These are phyloP conservation scores for Apiosordaria backusii DNA, from an alignment of 495 filamentous ascomycete species.

Conservation along the genomic window DNA sequence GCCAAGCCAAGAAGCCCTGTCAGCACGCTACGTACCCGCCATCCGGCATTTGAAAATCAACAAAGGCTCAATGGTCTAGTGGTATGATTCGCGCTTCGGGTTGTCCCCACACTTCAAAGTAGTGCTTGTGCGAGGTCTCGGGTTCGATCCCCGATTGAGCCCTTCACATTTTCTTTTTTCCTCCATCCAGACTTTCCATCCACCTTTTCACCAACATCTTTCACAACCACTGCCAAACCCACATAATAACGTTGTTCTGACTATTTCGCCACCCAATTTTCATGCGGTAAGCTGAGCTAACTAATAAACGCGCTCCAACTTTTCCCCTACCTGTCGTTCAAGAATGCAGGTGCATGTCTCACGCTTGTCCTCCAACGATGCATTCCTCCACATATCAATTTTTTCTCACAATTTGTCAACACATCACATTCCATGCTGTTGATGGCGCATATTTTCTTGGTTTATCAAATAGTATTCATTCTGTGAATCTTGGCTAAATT, in stretches of 20 bases:
- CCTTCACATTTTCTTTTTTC: conserved; percentile 8
- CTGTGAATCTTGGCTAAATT: not conserved
- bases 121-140: conserved; percentile 21
- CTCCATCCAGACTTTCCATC: not conserved
- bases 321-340: no score
- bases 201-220: not conserved
- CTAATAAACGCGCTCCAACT: no score
- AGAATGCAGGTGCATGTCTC: no score
- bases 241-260: no score
- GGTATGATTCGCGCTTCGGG: conserved; percentile 26
- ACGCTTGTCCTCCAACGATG: no score
- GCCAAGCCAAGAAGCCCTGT: not conserved
- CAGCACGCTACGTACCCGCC: not conserved
- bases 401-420: no score
- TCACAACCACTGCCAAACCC: no score
- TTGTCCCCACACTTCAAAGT: conserved; percentile 2
- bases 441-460: not conserved
- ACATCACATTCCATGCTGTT: no score
- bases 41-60: not conserved
- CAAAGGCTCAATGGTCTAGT: conserved; percentile 19
- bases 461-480: not conserved
- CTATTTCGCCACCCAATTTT: no score
- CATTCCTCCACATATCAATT: no score
- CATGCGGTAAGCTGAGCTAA: no score
- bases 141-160: conserved; percentile 23